Evolutionary conservation across 2,329 filamentous ascomycete species (phyloP), one percentile per base, ranked within the genome.

Genomic region (Pleomassaria siparia): DNA sequence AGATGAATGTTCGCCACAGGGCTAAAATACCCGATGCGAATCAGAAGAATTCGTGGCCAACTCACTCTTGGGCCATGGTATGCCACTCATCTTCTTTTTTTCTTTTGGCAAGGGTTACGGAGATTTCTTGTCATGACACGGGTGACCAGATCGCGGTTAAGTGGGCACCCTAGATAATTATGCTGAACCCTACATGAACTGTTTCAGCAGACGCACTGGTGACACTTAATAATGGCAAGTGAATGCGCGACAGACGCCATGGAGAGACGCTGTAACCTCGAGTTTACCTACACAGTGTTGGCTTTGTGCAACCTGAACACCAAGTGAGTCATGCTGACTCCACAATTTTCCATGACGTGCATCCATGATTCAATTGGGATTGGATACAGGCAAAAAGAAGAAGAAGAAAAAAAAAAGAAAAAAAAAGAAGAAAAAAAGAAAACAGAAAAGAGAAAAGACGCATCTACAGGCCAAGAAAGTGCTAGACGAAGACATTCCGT

Each of bases 151-250:
- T 59, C 52, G 29, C 53, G 55, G 51, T 54, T 43, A 51, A 47
- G 54, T 48, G 49, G 50, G 48, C 49, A 56, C 44, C 53, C 54
- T 47, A 36, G 41, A 40, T 46, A 40, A 51, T 10, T 28, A 9
- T 18, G 22, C 24, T 11, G 25, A 21, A 36, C 15, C 11, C 20
- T 42, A 32, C 15, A 28, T 41, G n/a, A 40, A 36, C 28, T 45
- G 50, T 54, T 58, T 54, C 48, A 57, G 46, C 50, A 55, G 35
- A 32, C 46, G 50, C 53, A 52, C 22, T 41, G 15, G 29, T 24
- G 40, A 26, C 43, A 25, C 33, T 32, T n/a, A n/a, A n/a, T n/a
- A 49, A 55, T 48, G 42, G 47, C 26, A 40, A 45, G 43, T 30
- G 9, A 16, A 41, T 48, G 48, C 37, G 51, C 49, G 43, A 33